phyloP scores from a whole-genome alignment of 805 yeast species.

The Barnettozyma populi region DNA sequence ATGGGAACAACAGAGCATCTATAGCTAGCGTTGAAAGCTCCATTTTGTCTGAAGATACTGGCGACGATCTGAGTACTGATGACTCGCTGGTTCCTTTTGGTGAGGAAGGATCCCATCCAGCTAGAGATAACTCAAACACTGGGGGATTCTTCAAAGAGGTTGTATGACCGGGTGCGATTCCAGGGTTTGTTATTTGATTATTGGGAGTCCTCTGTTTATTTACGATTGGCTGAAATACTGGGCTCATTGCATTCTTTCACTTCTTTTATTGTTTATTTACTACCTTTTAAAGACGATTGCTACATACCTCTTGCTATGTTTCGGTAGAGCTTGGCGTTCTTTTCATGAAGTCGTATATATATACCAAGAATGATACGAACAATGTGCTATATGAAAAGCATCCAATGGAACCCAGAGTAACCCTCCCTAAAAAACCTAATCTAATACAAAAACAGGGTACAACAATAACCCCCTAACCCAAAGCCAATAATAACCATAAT shows the following conservation, averaged over 20 bases:
- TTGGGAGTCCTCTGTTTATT: too few relatives aligned
- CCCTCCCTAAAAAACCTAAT: neutral
- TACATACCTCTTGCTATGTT: neutral
- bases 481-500: neutral
- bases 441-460: neutral
- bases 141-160: slow-evolving; percentile 24
- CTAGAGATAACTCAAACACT: slow-evolving; percentile 2
- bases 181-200: neutral
- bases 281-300: neutral
- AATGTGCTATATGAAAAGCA: neutral
- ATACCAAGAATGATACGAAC: neutral
- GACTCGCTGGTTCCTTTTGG: slow-evolving; percentile 17
- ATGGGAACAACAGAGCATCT: slow-evolving; percentile 20
- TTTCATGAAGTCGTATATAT: neutral
- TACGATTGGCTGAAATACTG: neutral
- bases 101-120: slow-evolving; percentile 1
- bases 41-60: slow-evolving; percentile 21
- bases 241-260: neutral
- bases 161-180: slow-evolving; percentile 8
- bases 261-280: neutral
- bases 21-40: slow-evolving; percentile 20
- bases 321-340: neutral
- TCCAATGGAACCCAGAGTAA: neutral
- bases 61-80: slow-evolving; percentile 19
- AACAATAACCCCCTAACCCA: neutral